Evolutionary conservation across 805 yeast species (phyloP).

Genomic region (Lachancea kluyveri): DNA sequence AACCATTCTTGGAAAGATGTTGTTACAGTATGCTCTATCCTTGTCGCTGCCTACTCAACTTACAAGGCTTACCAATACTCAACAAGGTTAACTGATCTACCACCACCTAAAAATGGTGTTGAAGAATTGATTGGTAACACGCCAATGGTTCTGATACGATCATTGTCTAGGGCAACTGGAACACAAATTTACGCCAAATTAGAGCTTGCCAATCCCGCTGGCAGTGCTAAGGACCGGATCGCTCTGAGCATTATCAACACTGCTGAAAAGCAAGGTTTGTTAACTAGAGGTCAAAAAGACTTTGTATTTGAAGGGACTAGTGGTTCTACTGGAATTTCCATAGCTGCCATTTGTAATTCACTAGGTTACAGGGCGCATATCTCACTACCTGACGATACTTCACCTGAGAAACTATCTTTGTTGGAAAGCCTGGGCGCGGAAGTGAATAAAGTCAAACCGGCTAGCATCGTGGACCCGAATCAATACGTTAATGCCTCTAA

Average conservation of each 20-base stretch:
- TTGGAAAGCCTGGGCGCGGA: constrained; percentile 72
- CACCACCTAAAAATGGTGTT: constrained; percentile 45
- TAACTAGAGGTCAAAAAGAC: constrained; percentile 54
- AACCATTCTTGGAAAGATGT: too few species aligned
- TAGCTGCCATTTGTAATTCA: constrained; percentile 85
- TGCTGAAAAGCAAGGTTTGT: constrained; percentile 53
- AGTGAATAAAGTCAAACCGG: constrained; percentile 84
- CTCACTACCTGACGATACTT: constrained; percentile 92
- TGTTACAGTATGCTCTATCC: constrained; percentile 1
- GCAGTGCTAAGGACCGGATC: constrained; percentile 92
- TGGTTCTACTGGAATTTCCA: constrained; percentile 93
- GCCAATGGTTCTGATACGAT: constrained; percentile 68
- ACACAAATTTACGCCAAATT: constrained; percentile 81
- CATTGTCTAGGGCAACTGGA: constrained; percentile 67
- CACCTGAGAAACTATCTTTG: constrained; percentile 71
- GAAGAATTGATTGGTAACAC: constrained; percentile 87
- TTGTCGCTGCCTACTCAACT: constrained; percentile 5
- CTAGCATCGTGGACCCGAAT: constrained; percentile 86
- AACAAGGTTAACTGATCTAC: constrained; percentile 9
- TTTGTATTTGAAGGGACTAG: constrained; percentile 88
- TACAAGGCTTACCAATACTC: constrained; percentile 3
- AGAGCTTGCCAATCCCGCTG: constrained; percentile 86
- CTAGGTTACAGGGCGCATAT: constrained; percentile 87
- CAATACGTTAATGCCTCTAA: constrained; percentile 91
- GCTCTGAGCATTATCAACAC: constrained; percentile 76